Evolutionary conservation across 116 monocot genomes (phyloP).

Genomic region (Papilionanthe hybrid): DNA sequence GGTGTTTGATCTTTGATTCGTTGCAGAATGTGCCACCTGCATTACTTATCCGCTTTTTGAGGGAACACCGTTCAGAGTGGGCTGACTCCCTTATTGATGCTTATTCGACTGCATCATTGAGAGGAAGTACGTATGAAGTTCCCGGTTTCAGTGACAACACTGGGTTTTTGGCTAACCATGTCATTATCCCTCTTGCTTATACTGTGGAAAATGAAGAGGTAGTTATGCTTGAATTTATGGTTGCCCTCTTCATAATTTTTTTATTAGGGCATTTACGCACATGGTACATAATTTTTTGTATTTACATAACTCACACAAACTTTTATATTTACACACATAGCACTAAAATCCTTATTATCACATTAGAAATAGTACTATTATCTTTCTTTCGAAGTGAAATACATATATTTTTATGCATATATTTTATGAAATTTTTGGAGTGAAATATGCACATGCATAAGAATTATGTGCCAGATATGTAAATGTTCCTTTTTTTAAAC

Average conservation of each 20-base stretch:
- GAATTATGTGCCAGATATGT: too few relatives aligned
- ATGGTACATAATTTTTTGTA: too few relatives aligned
- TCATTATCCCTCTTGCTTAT: constrained; percentile 85
- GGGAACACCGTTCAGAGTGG: constrained; percentile 97
- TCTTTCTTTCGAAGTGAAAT: too few relatives aligned
- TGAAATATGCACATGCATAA: too few relatives aligned
- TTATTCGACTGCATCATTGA: constrained; percentile 72
- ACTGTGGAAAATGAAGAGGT: constrained; percentile 98
- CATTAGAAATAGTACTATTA: too few relatives aligned
- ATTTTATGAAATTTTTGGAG: too few relatives aligned
- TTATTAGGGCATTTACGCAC: too few relatives aligned
- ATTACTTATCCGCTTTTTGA: constrained; percentile 74
- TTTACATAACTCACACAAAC: background rate
- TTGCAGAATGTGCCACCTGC: constrained; percentile 90
- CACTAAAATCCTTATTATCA: too few relatives aligned
- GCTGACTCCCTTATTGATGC: constrained; percentile 82
- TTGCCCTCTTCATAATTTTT: background rate
- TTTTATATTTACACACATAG: too few relatives aligned
- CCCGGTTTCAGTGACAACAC: constrained; percentile 40
- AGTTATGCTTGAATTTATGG: background rate
- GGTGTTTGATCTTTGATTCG: background rate
- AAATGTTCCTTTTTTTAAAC: background rate
- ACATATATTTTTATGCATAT: too few relatives aligned
- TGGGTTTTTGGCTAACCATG: constrained; percentile 62
- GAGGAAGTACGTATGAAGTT: constrained; percentile 55